phyloP scores from a whole-genome alignment of 352 stramenopile species.

The Globisporangium polare region DNA sequence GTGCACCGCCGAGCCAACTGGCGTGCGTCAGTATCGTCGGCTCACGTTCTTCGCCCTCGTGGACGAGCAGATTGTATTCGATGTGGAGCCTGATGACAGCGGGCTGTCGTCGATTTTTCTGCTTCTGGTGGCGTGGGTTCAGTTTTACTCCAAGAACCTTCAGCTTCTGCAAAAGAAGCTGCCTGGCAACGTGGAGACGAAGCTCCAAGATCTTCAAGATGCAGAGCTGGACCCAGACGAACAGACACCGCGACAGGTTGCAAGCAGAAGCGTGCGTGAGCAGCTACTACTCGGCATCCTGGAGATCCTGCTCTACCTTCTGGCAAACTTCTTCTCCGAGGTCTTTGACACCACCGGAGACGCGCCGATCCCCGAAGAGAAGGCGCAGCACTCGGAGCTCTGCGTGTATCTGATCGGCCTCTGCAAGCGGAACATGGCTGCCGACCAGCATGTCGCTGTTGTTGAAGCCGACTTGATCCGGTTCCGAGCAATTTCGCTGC shows the following conservation, averaged over 20 bases:
- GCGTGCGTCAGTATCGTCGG: slow-evolving; percentile 6
- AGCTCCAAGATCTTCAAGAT: neutral
- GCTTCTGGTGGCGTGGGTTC: slow-evolving; percentile 23
- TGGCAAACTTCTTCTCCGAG: slow-evolving; percentile 14
- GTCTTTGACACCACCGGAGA: slow-evolving; percentile 8
- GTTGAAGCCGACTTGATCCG: slow-evolving; percentile 20
- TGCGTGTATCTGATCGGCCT: slow-evolving; percentile 10
- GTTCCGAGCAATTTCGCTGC: slow-evolving; percentile 17
- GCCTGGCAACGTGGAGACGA: neutral
- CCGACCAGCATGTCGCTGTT: slow-evolving; percentile 6
- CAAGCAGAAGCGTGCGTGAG: neutral
- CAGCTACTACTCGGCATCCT: slow-evolving; percentile 12
- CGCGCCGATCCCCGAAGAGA: slow-evolving; percentile 1
- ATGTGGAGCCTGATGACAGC: neutral
- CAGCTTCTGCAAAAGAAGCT: slow-evolving; percentile 1
- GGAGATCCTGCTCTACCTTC: slow-evolving; percentile 16
- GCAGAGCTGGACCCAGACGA: neutral
- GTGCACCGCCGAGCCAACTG: neutral
- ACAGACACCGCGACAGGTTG: neutral
- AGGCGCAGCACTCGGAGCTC: slow-evolving; percentile 3
- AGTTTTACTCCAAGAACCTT: slow-evolving; percentile 28
- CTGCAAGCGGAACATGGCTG: slow-evolving; percentile 2
- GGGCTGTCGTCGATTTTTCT: slow-evolving; percentile 23
- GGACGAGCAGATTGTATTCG: slow-evolving; percentile 13
- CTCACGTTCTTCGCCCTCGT: slow-evolving; percentile 14